Evolutionary conservation across 805 yeast species (phyloP).

Genomic region (Metschnikowia amazonensis): DNA sequence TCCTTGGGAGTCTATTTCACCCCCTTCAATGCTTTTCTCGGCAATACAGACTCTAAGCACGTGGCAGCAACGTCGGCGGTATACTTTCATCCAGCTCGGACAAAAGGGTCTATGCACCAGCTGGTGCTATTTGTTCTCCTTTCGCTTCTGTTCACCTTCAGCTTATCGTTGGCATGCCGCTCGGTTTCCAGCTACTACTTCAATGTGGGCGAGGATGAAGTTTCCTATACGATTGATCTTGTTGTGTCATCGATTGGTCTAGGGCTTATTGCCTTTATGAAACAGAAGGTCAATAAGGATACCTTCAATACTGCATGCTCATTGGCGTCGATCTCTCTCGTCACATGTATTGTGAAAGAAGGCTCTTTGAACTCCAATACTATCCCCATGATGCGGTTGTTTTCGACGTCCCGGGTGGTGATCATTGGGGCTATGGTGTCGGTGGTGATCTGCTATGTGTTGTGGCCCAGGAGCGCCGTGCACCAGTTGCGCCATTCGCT

Average conservation of each 20-base stretch:
- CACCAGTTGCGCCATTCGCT: constrained; percentile 41
- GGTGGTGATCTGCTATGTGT: constrained; percentile 53
- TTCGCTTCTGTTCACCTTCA: constrained; percentile 51
- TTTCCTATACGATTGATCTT: constrained; percentile 53
- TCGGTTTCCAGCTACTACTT: constrained; percentile 45
- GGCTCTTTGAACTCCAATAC: constrained; percentile 58
- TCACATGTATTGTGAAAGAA: constrained; percentile 70
- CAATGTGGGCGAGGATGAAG: constrained; percentile 42
- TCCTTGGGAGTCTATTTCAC: constrained; percentile 66
- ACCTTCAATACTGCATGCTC: constrained; percentile 82
- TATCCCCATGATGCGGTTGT: constrained; percentile 53
- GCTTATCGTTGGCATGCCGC: constrained; percentile 52
- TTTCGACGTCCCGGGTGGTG: constrained; percentile 55
- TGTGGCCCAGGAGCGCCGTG: constrained; percentile 64
- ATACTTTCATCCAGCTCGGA: constrained; percentile 77
- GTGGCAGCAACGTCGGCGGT: constrained; percentile 79
- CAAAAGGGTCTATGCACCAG: constrained; percentile 78
- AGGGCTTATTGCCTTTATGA: constrained; percentile 65
- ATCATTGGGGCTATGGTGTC: constrained; percentile 57
- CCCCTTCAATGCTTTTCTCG: constrained; percentile 49
- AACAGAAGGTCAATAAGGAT: constrained; percentile 60
- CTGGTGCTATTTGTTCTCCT: constrained; percentile 58
- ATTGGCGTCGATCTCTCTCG: constrained; percentile 65
- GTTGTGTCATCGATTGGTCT: constrained; percentile 50
- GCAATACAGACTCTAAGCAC: constrained; percentile 71